Base-by-base conservation (phyloP, 495 filamentous ascomycete genomes). In the Pyrenopolyporus hunteri region DNA sequence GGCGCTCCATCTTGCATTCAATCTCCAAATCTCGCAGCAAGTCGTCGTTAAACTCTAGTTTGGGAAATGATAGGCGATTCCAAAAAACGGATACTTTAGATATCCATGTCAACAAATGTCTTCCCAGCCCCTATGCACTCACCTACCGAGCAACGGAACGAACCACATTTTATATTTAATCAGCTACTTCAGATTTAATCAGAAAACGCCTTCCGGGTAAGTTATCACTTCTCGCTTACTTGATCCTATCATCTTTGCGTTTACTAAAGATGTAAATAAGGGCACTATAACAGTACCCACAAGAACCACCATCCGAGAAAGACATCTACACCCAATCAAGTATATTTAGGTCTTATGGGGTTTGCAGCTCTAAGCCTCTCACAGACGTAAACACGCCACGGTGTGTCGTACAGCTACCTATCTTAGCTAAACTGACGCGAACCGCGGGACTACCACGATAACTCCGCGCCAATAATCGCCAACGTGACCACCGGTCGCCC, bases 391-490 rank as follows among this genome's bases (percentile, higher is more conserved):
- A 6, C 52, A 22, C 26, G 29, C 28, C 37, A 22, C 42, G 20
- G 2, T 37, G 52, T 56, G 29, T 46, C 43, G 39, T 56, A 40
- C 52, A 56, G 39, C 13, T 23, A 19, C 2, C 6, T 45, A 35
- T n/a, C n/a, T n/a, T n/a, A n/a, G n/a, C n/a, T n/a, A n/a, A n/a
- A n/a, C n/a, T n/a, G n/a, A 31, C 23, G n/a, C 40, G 17, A 56
- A 45, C 29, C 36, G 31, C 14, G 31, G 32, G 25, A 6, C 7
- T 35, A 23, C 29, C 25, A 9, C n/a, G n/a, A n/a, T n/a, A 13
- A 16, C 13, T 20, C 37, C 37, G 10, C 17, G 10, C 19, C 0
- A 13, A 11, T 17, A 42, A 20, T 23, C 9, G 17, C 37, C 23
- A 42, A 11, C 4, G 37, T 11, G 10, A 9, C 17, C 17, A 22